phyloP scores from a whole-genome alignment of 1,284 basidiomycete genomes.

The Ceratobasidium theobromae region DNA sequence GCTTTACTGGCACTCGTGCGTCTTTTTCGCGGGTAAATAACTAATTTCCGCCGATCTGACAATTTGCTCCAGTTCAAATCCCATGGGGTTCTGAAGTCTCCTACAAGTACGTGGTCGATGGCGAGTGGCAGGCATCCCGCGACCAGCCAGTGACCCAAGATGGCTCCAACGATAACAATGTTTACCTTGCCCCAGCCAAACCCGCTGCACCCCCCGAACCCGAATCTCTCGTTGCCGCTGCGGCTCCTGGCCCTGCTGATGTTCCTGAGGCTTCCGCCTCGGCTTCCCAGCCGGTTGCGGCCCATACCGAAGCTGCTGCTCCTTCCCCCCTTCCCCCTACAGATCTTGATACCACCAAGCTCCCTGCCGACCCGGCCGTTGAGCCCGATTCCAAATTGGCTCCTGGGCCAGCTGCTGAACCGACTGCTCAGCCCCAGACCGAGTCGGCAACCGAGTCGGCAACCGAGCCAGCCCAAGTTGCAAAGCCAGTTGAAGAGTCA shows the following conservation, averaged over 20 bases:
- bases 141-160: conserved; percentile 64
- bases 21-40: conserved; percentile 7
- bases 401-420: not conserved
- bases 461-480: not conserved
- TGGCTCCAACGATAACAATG: conserved; percentile 65
- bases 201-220: conserved; percentile 41
- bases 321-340: conserved; percentile 27
- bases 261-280: conserved; percentile 29
- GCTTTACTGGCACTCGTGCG: conserved; percentile 54
- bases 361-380: not conserved
- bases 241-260: conserved; percentile 22
- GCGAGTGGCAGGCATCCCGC: conserved; percentile 60
- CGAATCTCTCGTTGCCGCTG: conserved; percentile 12
- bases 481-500: not conserved
- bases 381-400: no score
- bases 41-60: not conserved
- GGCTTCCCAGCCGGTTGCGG: conserved; percentile 15
- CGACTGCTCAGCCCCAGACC: not conserved
- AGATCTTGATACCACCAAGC: not conserved
- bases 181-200: conserved; percentile 62
- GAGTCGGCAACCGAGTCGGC: not conserved
- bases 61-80: conserved; percentile 45
- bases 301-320: conserved; percentile 14
- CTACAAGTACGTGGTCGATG: conserved; percentile 82
- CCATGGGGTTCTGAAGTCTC: conserved; percentile 64